Evolutionary conservation across 2,329 filamentous ascomycete species (phyloP), one percentile per base, ranked within the genome.

Genomic region (Aspergillus eucalypticola): DNA sequence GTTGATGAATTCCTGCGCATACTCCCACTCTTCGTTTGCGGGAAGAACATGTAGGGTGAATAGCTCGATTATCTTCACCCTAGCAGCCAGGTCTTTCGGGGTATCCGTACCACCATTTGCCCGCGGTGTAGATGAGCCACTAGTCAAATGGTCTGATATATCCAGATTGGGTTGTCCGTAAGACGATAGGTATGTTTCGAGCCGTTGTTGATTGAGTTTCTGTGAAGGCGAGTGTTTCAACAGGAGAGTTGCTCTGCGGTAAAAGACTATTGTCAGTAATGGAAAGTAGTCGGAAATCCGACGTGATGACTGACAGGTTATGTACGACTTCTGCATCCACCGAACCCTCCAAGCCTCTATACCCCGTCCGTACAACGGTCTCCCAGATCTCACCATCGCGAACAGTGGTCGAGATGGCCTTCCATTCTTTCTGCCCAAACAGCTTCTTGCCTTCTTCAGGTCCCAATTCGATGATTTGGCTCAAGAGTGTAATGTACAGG

Each of bases 31-130:
- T 58, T 91, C 88, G 68, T 97, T 98, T 56, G 92, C 86, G 5
- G 94, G 88, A n/a, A 99, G 86, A 7, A 98, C 91, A 72, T 99
- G 95, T 4, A 99, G 84, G 1, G 92, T 96, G 75, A 97, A 99
- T 8, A 99, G 83, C 78, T 99, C 95, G 54, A 99, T 86, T 44
- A 99, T 90, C 79, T 96, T 96, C 64, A 97, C 88, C 49, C 92
- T 86, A 4, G 91, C 88, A 67, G 90, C 89, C 38, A 96, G 85
- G 72, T 96, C 92, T 63, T 91, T 87, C 0, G 92, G 92, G 0
- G 92, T 96, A 71, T 92, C 88, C 42, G 92, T 88, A 60, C 91
- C 91, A 61, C 84, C 86, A 4, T 71, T 70, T 77, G 67, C 71
- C 62, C 69, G 77, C 51, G 68, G 76, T 32, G 65, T 70, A n/a